Percentiles rank a stretch among this genome's conserved stretches.
phyloP scores from a whole-genome alignment of 2,329 filamentous ascomycete genomes.

The Claviceps sorghi region DNA sequence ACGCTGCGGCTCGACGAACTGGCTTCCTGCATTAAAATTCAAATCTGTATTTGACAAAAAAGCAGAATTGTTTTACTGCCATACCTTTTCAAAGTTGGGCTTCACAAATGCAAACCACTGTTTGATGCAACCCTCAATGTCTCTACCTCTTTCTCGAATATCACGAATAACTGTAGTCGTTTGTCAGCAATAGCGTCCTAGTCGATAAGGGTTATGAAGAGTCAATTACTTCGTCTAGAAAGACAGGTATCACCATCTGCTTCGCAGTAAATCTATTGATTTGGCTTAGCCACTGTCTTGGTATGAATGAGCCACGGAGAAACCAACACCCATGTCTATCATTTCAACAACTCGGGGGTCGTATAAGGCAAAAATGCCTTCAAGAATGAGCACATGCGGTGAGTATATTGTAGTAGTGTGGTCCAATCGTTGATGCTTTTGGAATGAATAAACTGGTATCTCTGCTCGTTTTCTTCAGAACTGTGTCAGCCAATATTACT shows the following conservation, averaged over 20 bases:
- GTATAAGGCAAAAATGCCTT: slow-evolving; percentile 91
- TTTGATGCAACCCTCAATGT: slow-evolving; percentile 91
- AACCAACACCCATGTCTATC: slow-evolving; percentile 68
- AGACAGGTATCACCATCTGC: slow-evolving; percentile 91
- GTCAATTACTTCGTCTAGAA: slow-evolving; percentile 59
- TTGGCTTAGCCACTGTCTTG: slow-evolving; percentile 1
- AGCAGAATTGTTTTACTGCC: background rate
- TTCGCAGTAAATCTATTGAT: slow-evolving; percentile 74
- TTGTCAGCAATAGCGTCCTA: slow-evolving; percentile 2
- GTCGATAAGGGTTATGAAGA: slow-evolving; percentile 2
- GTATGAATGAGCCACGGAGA: background rate
- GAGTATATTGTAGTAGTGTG: slow-evolving; percentile 86
- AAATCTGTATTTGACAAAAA: background rate
- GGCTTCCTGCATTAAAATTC: background rate
- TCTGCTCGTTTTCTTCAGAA: slow-evolving; percentile 61
- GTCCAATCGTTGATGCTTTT: slow-evolving; percentile 68
- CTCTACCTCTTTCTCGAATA: slow-evolving; percentile 74
- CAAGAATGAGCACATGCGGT: slow-evolving; percentile 84
- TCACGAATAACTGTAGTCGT: slow-evolving; percentile 59
- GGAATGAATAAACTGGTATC: slow-evolving; percentile 89
- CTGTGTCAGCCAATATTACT: background rate
- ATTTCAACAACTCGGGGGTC: slow-evolving; percentile 74
- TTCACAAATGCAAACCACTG: slow-evolving; percentile 97
- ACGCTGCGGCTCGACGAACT: slow-evolving; percentile 82
- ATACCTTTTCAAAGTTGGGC: slow-evolving; percentile 74